Percentiles rank a stretch among this genome's conserved stretches.
Evolutionary conservation across 2,329 filamentous ascomycete genomes (phyloP).

Genomic region (Cladophialophora bantiana): DNA sequence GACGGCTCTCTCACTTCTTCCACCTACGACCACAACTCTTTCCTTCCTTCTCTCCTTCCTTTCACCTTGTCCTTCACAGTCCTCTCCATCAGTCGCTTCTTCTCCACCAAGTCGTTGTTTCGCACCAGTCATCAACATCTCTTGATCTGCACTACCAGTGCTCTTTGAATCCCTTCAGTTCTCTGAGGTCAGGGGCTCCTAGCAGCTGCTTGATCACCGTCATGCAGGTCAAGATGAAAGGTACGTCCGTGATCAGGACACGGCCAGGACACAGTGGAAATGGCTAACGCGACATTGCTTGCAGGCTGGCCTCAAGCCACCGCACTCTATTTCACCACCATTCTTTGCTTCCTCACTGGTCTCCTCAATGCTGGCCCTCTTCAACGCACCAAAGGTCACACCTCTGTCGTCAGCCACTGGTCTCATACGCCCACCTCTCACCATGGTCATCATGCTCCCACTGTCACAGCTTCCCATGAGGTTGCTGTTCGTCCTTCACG

Average conservation of each 20-base stretch:
- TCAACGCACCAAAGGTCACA: slow-evolving; percentile 3
- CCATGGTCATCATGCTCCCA: slow-evolving; percentile 3
- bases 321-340: not conserved
- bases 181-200: not conserved
- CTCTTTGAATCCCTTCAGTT: not conserved
- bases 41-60: not conserved
- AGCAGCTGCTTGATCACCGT: not conserved
- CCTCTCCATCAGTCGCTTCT: slow-evolving; percentile 10
- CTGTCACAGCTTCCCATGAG: not conserved
- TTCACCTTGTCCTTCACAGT: not conserved
- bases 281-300: not conserved
- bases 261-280: not conserved
- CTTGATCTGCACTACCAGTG: not conserved
- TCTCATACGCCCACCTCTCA: not conserved
- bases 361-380: slow-evolving; percentile 16
- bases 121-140: not conserved
- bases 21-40: not conserved
- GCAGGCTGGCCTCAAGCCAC: slow-evolving; percentile 17
- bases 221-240: slow-evolving; percentile 20
- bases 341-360: slow-evolving; percentile 14
- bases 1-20: not conserved
- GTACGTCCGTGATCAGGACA: not conserved
- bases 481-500: not conserved
- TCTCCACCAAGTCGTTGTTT: not conserved
- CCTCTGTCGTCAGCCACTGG: slow-evolving; percentile 6